phyloP scores from a whole-genome alignment of 306 rosid genomes.

The Ammopiptanthus mongolicus region DNA sequence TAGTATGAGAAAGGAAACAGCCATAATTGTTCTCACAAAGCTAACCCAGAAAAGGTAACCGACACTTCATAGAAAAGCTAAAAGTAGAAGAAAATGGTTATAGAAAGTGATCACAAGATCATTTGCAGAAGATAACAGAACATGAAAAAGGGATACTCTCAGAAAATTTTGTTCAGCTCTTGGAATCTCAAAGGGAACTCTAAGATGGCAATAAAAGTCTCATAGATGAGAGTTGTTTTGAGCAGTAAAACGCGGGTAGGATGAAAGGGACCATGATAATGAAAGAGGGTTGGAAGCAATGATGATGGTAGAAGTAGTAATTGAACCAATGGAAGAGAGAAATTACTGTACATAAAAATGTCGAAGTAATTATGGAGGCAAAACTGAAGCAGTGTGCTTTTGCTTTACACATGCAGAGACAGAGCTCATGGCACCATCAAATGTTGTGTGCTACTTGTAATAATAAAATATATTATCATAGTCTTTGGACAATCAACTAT shows the following conservation, averaged over 20 bases:
- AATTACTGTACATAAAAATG: conserved; percentile 24
- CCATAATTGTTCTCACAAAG: conserved; percentile 66
- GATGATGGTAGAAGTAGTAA: conserved; percentile 50
- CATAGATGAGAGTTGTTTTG: conserved; percentile 10
- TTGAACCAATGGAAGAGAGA: conserved; percentile 23
- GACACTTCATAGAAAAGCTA: conserved; percentile 25
- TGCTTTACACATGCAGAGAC: conserved; percentile 20
- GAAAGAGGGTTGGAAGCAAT: conserved; percentile 27
- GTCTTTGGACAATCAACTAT: conserved; percentile 19
- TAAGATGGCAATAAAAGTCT: conserved; percentile 24
- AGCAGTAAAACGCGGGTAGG: conserved; percentile 26
- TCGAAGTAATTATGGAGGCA: conserved; percentile 25
- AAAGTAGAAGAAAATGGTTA: conserved; percentile 32
- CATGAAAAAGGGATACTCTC: neutral
- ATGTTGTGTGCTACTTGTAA: conserved; percentile 26
- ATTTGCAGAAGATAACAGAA: conserved; percentile 22
- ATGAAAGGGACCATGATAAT: conserved; percentile 39
- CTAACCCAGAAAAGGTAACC: conserved; percentile 37
- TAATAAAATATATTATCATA: conserved; percentile 10
- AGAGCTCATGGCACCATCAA: conserved; percentile 23
- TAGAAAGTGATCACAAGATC: conserved; percentile 23
- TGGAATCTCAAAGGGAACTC: conserved; percentile 16
- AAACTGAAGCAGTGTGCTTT: conserved; percentile 19
- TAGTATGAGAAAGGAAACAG: conserved; percentile 47
- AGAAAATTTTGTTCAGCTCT: neutral